A percentile compares a stretch with the other conserved stretches of the same genome.
Conservation (phyloP, 2,329 filamentous ascomycete genomes). For the Arthrobotrys sphaeroides region DNA sequence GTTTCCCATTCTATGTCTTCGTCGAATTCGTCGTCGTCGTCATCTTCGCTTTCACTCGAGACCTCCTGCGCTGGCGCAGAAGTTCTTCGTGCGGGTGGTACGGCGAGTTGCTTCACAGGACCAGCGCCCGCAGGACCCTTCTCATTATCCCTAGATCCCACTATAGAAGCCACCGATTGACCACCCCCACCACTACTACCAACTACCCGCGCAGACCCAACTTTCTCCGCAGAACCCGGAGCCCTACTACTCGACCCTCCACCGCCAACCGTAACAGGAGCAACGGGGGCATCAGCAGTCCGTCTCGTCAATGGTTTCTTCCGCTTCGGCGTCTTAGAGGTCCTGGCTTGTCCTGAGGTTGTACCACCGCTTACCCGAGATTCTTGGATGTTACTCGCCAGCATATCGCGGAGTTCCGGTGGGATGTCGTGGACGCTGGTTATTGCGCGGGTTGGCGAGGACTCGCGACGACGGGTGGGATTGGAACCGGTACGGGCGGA, state of each 20-base stretch:
- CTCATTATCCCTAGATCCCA: neutral
- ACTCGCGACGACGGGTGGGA: neutral
- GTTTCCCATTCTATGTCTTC: conserved; percentile 73
- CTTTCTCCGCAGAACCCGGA: neutral
- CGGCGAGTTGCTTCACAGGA: neutral
- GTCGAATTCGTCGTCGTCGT: conserved; percentile 60
- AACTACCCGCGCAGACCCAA: too few relatives aligned
- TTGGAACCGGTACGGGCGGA: neutral
- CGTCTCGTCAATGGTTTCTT: conserved; percentile 44
- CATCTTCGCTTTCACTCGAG: conserved; percentile 3
- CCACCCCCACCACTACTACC: neutral
- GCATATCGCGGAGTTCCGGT: conserved; percentile 1
- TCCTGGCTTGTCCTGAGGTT: too few relatives aligned
- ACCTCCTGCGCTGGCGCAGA: neutral
- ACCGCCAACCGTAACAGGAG: neutral
- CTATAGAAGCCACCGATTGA: neutral
- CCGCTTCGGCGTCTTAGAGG: conserved; percentile 17
- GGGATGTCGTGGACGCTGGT: neutral
- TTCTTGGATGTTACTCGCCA: conserved; percentile 9
- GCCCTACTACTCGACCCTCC: neutral
- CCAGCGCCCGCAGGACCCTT: neutral
- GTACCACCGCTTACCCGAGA: neutral
- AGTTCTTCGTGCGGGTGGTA: neutral
- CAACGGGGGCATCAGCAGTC: neutral
- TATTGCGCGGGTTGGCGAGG: neutral